phyloP scores from a whole-genome alignment of 2,329 filamentous ascomycete genomes.

The Trichoderma gracile region DNA sequence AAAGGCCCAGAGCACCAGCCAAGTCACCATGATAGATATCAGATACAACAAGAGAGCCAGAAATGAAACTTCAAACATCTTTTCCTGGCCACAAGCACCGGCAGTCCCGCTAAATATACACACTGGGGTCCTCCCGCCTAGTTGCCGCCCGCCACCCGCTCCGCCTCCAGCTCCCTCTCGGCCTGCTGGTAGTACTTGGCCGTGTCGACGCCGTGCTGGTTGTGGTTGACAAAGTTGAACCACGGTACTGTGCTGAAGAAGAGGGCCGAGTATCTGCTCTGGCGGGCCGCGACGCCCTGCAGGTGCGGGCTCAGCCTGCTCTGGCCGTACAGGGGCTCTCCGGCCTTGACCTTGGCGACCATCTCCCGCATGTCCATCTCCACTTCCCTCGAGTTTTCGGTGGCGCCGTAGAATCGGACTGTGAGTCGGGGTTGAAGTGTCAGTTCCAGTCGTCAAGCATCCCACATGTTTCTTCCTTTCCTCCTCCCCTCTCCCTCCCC shows the following conservation, averaged over 20 bases:
- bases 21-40: background rate
- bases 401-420: constrained; percentile 96
- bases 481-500: no score
- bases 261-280: constrained; percentile 86
- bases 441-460: background rate
- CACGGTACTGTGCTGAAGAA: constrained; percentile 85
- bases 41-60: no score
- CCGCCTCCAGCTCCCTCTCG: constrained; percentile 87
- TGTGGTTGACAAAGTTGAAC: constrained; percentile 99
- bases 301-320: constrained; percentile 79
- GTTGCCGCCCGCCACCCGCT: constrained; percentile 42
- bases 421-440: constrained; percentile 2
- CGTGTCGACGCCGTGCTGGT: constrained; percentile 92
- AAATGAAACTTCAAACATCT: background rate
- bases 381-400: constrained; percentile 86
- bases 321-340: constrained; percentile 84
- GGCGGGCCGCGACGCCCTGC: constrained; percentile 88
- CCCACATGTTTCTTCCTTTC: no score
- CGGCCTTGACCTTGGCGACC: constrained; percentile 92
- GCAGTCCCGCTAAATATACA: constrained; percentile 21
- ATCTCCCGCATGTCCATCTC: constrained; percentile 98
- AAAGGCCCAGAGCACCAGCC: no score
- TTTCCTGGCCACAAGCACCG: background rate
- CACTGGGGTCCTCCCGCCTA: background rate
- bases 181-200: constrained; percentile 98